A percentile compares a stretch with the other conserved stretches of the same genome.
phyloP scores from a whole-genome alignment of 2,329 filamentous ascomycete species.

The Pyricularia grisea region DNA sequence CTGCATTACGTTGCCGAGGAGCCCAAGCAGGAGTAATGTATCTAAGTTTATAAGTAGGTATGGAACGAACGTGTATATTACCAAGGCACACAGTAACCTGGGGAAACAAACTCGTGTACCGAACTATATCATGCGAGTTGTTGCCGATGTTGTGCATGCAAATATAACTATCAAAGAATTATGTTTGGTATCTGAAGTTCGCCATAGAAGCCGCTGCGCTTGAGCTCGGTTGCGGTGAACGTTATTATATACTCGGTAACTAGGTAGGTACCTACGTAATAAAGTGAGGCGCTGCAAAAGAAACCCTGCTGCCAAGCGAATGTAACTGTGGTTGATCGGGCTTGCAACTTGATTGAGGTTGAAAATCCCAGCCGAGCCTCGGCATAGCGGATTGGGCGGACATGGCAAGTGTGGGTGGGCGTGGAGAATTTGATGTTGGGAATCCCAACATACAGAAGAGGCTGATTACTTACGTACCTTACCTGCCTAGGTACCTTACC shows the following conservation, averaged over 20 bases:
- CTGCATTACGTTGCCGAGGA: conserved; percentile 94
- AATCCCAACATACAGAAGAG: not conserved
- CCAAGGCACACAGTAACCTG: not conserved
- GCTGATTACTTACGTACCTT: no score
- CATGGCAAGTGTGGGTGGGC: not conserved
- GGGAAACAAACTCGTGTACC: not conserved
- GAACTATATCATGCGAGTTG: not conserved
- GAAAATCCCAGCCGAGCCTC: not conserved
- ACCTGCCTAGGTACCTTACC: no score
- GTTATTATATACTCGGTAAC: no score
- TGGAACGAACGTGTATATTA: not conserved
- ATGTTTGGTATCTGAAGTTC: no score
- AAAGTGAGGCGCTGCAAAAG: not conserved
- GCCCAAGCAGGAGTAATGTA: conserved; percentile 32
- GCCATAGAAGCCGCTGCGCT: no score
- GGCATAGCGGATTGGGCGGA: not conserved
- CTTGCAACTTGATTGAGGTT: not conserved
- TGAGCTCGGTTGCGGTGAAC: not conserved
- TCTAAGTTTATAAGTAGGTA: not conserved
- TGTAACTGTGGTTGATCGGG: not conserved
- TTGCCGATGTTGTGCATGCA: no score
- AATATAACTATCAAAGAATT: no score
- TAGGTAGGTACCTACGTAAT: not conserved
- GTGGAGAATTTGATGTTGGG: not conserved
- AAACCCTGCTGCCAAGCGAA: not conserved